Evolutionary conservation across 1,284 basidiomycete species (phyloP).

Genomic region (Tilletia setariae): DNA sequence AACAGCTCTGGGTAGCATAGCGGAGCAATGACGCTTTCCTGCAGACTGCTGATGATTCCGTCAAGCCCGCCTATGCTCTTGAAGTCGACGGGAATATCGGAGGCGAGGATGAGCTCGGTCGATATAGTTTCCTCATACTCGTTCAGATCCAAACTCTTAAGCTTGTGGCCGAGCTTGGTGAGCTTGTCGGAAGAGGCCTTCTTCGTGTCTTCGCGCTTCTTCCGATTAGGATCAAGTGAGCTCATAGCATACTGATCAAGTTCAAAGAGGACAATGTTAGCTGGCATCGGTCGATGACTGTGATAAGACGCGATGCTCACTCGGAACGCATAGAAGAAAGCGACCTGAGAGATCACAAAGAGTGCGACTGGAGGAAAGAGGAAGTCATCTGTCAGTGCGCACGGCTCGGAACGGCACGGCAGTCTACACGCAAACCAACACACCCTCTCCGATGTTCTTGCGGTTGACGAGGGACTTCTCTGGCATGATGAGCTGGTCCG

Average conservation of each 20-base stretch:
- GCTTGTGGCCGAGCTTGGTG: slow-evolving; percentile 44
- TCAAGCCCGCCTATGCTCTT: slow-evolving; percentile 88
- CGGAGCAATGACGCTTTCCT: slow-evolving; percentile 95
- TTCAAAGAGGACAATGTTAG: too few relatives aligned
- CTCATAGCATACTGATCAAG: slow-evolving; percentile 50
- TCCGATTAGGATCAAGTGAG: slow-evolving; percentile 54
- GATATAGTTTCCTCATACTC: slow-evolving; percentile 59
- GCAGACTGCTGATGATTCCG: slow-evolving; percentile 79
- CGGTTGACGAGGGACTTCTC: background rate
- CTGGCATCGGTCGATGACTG: too few relatives aligned
- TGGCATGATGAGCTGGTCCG: background rate
- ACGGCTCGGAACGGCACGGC: background rate
- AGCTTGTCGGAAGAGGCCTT: slow-evolving; percentile 50
- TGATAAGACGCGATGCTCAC: slow-evolving; percentile 17
- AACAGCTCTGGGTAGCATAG: slow-evolving; percentile 89
- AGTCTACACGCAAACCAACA: background rate
- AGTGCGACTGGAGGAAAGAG: slow-evolving; percentile 29
- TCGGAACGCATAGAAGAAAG: slow-evolving; percentile 56
- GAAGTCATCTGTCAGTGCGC: background rate
- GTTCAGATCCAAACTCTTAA: slow-evolving; percentile 40
- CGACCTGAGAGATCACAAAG: slow-evolving; percentile 51
- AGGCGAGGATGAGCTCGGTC: slow-evolving; percentile 59
- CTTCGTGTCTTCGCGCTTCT: slow-evolving; percentile 50
- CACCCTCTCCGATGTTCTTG: slow-evolving; percentile 16
- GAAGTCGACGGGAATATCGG: slow-evolving; percentile 59